phyloP scores from a whole-genome alignment of 139 green algal species.

The Coccomyxa sp. region DNA sequence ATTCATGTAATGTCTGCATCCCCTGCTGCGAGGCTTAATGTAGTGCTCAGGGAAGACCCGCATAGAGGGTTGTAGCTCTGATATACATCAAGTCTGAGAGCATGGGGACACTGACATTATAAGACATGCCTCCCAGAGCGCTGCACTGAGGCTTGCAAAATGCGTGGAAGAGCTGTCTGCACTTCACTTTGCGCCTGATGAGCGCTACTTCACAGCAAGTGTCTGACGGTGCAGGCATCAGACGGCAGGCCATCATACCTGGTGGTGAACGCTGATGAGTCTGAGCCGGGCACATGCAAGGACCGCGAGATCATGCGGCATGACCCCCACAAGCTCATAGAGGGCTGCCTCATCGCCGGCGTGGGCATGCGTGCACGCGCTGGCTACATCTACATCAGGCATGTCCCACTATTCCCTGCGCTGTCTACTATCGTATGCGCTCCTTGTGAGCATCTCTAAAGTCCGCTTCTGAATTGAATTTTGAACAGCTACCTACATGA shows the following conservation, averaged over 20 bases:
- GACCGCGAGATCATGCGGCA: conserved; percentile 96
- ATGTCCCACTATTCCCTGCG: background rate
- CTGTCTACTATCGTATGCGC: background rate
- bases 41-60: background rate
- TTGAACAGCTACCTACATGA: background rate
- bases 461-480: background rate
- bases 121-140: too few relatives aligned
- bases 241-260: conserved; percentile 92
- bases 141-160: too few relatives aligned
- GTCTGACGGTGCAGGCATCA: conserved; percentile 41
- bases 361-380: conserved; percentile 81
- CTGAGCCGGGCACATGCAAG: conserved; percentile 97
- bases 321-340: conserved; percentile 96
- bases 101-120: too few relatives aligned
- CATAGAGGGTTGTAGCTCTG: background rate
- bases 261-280: conserved; percentile 97
- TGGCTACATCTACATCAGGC: conserved; percentile 96
- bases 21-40: background rate
- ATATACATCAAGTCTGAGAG: too few relatives aligned
- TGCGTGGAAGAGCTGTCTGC: too few relatives aligned
- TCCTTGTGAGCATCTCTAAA: background rate
- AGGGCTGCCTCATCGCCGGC: conserved; percentile 95
- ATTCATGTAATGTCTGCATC: background rate
- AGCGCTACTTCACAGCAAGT: background rate
- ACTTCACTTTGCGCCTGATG: too few relatives aligned